A percentile compares a stretch with the other conserved stretches of the same genome.
These are phyloP conservation scores for Suillus placidus DNA, from an alignment of 768 basidiomycete genomes.

Conservation along the genomic window DNA sequence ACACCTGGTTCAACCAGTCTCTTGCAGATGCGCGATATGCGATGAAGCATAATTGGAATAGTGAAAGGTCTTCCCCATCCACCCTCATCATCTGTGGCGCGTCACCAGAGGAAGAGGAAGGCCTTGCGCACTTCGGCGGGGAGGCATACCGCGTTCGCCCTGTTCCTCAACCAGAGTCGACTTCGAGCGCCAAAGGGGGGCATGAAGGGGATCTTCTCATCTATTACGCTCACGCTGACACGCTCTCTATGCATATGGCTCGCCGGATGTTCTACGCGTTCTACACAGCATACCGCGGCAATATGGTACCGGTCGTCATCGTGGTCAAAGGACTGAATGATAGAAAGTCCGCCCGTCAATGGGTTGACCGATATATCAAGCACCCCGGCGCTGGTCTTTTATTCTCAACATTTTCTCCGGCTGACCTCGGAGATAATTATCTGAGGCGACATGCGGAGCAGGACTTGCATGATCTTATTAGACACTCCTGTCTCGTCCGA, in stretches of 20 bases:
- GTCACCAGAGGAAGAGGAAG: not conserved
- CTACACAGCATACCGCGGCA: conserved; percentile 15
- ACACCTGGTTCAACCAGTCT: conserved; percentile 6
- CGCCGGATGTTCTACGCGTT: conserved; percentile 8
- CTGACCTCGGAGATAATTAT: not conserved
- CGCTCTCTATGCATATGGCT: not conserved
- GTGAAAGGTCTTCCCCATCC: not conserved
- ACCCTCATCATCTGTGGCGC: conserved; percentile 8
- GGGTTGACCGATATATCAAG: not conserved
- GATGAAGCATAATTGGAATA: conserved; percentile 1
- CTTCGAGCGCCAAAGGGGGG: not conserved
- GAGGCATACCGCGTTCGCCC: not conserved
- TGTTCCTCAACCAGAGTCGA: not conserved
- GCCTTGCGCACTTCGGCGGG: not conserved
- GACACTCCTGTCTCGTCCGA: not conserved
- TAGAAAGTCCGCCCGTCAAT: conserved; percentile 14
- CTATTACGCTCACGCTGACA: not conserved
- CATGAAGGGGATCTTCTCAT: conserved; percentile 5
- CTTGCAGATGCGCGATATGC: not conserved
- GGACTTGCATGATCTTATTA: not conserved
- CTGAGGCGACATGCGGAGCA: not conserved
- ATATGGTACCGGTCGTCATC: conserved; percentile 21
- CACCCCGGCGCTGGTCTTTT: not conserved
- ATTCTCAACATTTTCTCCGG: not conserved
- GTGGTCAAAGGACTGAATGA: conserved; percentile 19